These are phyloP conservation scores for Cadophora gregata DNA, from an alignment of 2,329 filamentous ascomycete genomes.

Conservation along the genomic window DNA sequence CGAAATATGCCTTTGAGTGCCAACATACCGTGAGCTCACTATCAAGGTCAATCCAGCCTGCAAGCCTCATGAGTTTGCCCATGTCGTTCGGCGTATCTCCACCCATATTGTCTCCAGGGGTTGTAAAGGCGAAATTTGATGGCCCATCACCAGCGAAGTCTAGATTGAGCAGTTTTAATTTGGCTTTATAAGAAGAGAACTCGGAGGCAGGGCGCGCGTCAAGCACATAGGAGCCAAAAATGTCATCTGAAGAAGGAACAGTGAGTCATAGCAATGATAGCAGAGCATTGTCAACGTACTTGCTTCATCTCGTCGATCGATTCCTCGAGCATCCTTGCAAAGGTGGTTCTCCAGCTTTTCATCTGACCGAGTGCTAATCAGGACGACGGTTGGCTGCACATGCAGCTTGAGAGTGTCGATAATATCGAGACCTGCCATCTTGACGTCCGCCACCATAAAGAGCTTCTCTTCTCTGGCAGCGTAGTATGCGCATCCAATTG, in stretches of 20 bases:
- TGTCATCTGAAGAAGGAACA: conserved; percentile 42
- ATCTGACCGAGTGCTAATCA: conserved; percentile 50
- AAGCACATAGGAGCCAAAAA: conserved; percentile 56
- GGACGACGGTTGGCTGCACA: conserved; percentile 59
- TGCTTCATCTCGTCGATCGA: conserved; percentile 35
- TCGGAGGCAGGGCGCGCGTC: conserved; percentile 74
- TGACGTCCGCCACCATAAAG: conserved; percentile 78
- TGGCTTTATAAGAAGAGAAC: conserved; percentile 72
- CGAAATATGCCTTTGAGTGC: not conserved
- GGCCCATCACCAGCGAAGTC: conserved; percentile 51
- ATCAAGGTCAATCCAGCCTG: conserved; percentile 75
- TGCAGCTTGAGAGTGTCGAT: conserved; percentile 66
- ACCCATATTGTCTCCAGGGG: conserved; percentile 56
- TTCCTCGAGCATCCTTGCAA: conserved; percentile 40
- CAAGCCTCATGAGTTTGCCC: conserved; percentile 70
- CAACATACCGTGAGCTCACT: conserved; percentile 68
- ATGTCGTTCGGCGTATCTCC: conserved; percentile 52
- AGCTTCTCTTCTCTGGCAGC: conserved; percentile 71
- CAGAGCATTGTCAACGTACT: conserved; percentile 31
- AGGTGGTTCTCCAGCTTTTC: conserved; percentile 44
- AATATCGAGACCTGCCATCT: conserved; percentile 69
- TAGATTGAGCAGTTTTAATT: conserved; percentile 67
- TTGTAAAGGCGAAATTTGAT: conserved; percentile 63
- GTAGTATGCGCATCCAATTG: conserved; percentile 86
- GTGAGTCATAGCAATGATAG: not conserved